Percentiles rank a stretch among this genome's conserved stretches.
Conservation (phyloP, 1,284 basidiomycete species). For the Naganishia liquefaciens region DNA sequence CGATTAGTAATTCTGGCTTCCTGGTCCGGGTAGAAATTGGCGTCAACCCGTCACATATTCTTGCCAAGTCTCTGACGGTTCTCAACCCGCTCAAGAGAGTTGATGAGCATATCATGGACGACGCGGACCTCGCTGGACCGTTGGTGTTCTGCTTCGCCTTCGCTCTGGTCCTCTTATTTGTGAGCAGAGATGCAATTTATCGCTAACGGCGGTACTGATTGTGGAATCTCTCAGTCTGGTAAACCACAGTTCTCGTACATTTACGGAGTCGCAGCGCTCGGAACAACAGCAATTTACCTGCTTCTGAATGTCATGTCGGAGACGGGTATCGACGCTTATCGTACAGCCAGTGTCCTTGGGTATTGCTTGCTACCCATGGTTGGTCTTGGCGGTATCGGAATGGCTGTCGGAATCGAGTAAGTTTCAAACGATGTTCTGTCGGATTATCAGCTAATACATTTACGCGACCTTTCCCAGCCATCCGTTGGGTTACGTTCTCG, state of each 20-base stretch:
- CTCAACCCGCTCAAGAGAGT: slow-evolving; percentile 86
- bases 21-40: slow-evolving; percentile 73
- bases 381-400: slow-evolving; percentile 85
- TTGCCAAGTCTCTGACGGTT: slow-evolving; percentile 89
- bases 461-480: slow-evolving; percentile 59
- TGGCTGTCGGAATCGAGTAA: slow-evolving; percentile 84
- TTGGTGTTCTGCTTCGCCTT: slow-evolving; percentile 91
- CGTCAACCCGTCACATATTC: slow-evolving; percentile 95
- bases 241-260: slow-evolving; percentile 99
- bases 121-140: slow-evolving; percentile 95
- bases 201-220: neutral
- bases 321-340: slow-evolving; percentile 91
- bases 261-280: slow-evolving; percentile 94
- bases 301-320: slow-evolving; percentile 98
- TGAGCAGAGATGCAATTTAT: slow-evolving; percentile 57
- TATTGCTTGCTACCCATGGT: slow-evolving; percentile 98
- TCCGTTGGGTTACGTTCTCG: slow-evolving; percentile 77
- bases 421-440: slow-evolving; percentile 48
- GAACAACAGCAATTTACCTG: slow-evolving; percentile 89
- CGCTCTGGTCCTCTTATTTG: slow-evolving; percentile 83
- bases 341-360: slow-evolving; percentile 91
- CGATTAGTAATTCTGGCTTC: neutral
- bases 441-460: neutral
- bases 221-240: slow-evolving; percentile 67
- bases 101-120: slow-evolving; percentile 97